Percentiles rank a stretch among this genome's conserved stretches.
Evolutionary conservation across 805 yeast species (phyloP).

Genomic region (Limtongia smithiae): DNA sequence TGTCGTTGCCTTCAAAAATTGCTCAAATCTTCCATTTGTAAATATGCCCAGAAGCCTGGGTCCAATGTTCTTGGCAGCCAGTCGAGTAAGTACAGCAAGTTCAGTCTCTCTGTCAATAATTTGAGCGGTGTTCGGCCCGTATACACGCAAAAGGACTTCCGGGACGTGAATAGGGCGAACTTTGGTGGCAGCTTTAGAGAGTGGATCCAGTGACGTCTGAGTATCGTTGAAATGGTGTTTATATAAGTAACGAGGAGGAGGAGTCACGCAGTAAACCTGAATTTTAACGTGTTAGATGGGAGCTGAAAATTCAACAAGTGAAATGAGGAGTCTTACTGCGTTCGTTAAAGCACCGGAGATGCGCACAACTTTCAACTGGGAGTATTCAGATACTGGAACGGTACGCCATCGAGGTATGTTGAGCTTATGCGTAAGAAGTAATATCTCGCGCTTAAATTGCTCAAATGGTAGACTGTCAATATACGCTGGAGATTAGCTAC

Average conservation of each 20-base stretch:
- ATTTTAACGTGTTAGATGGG: too few species aligned
- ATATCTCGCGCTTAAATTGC: conserved; percentile 15
- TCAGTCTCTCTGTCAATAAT: conserved; percentile 85
- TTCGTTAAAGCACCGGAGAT: conserved; percentile 94
- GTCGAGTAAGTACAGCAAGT: conserved; percentile 63
- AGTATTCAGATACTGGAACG: conserved; percentile 41
- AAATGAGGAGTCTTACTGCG: conserved; percentile 46
- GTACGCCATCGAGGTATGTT: conserved; percentile 77
- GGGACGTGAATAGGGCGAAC: conserved; percentile 40
- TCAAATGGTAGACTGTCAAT: conserved; percentile 14
- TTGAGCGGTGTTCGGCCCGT: conserved; percentile 81
- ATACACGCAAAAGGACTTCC: conserved; percentile 71
- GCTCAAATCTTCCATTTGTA: conserved; percentile 90
- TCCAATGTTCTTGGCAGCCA: conserved; percentile 77
- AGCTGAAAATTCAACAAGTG: too few species aligned
- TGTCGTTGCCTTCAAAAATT: conserved; percentile 78
- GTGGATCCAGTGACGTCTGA: conserved; percentile 2
- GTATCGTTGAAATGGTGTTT: conserved; percentile 1
- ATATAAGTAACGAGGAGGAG: conserved; percentile 40
- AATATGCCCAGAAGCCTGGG: conserved; percentile 87
- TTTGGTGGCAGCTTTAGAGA: conserved; percentile 4
- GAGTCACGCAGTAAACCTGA: conserved; percentile 59
- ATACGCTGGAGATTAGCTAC: too few species aligned
- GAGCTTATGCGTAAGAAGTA: conserved; percentile 35
- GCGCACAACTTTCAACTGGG: conserved; percentile 52